These are phyloP conservation scores for Bruguiera hainesii DNA, from an alignment of 441 rosid species.

Conservation along the genomic window DNA sequence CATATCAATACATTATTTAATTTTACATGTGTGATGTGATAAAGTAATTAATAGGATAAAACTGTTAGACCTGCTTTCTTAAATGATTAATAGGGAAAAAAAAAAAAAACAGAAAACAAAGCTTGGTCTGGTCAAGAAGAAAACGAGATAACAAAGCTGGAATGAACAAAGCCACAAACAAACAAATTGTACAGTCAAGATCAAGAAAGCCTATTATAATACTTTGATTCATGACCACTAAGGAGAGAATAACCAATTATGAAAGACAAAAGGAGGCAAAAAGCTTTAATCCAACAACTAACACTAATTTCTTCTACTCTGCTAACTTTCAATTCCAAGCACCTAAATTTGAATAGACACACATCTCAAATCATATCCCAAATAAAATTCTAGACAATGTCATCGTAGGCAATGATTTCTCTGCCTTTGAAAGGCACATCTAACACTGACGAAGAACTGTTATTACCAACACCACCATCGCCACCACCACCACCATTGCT, in stretches of 20 bases:
- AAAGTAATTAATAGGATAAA: too few species aligned
- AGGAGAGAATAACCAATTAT: not conserved
- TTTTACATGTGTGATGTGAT: too few species aligned
- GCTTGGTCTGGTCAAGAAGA: too few species aligned
- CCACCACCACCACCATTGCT: not conserved
- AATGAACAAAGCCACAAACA: too few species aligned
- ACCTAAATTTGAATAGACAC: not conserved
- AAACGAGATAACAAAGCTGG: too few species aligned
- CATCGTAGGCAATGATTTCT: conserved; percentile 75
- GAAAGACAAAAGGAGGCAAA: not conserved
- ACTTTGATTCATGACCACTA: too few species aligned
- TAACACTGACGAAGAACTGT: conserved; percentile 17
- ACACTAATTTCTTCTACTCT: conserved; percentile 7
- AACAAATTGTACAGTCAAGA: too few species aligned
- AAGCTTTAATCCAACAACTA: not conserved
- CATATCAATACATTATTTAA: too few species aligned
- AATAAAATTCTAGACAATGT: conserved; percentile 42
- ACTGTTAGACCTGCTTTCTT: too few species aligned
- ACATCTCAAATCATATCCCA: conserved; percentile 3
- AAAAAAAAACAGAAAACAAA: too few species aligned
- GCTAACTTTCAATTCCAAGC: conserved; percentile 7
- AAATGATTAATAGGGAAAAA: too few species aligned
- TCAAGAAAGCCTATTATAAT: too few species aligned
- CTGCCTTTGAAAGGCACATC: conserved; percentile 52
- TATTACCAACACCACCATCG: not conserved